Conservation (phyloP, 75 land plant genomes). For the Selaginella tamariscina region DNA sequence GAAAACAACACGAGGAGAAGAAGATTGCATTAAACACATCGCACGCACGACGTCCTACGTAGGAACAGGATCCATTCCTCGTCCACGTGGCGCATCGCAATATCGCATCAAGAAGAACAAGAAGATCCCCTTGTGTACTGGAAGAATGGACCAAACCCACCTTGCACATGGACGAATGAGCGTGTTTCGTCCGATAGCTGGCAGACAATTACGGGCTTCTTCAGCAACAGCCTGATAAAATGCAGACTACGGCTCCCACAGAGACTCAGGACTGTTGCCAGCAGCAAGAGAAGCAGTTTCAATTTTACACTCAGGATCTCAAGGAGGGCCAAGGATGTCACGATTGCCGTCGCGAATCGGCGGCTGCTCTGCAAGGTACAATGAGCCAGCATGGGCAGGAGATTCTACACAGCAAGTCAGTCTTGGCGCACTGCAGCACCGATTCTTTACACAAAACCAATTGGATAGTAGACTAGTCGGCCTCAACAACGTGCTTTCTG, state of each 20-base stretch:
- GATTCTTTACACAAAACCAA: neutral
- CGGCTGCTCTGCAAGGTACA: no score
- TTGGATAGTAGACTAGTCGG: neutral
- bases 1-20: neutral
- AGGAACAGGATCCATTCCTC: no score
- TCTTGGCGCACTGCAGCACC: neutral
- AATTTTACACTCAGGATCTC: neutral
- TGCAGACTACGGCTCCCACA: no score
- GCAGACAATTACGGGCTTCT: neutral
- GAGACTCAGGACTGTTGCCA: no score
- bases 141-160: neutral
- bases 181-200: neutral
- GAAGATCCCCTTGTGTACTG: no score
- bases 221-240: no score
- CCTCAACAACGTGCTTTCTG: neutral
- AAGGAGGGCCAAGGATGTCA: neutral
- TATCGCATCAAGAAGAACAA: neutral
- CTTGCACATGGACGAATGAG: neutral
- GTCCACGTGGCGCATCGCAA: neutral
- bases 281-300: no score
- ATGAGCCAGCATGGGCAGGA: no score
- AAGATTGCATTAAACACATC: neutral
- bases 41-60: neutral
- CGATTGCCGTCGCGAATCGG: neutral
- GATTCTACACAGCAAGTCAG: no score